A percentile compares a stretch with the other conserved stretches of the same genome.
Evolutionary conservation across 768 basidiomycete genomes (phyloP).

Genomic region (Macrolepiota albuminosa): DNA sequence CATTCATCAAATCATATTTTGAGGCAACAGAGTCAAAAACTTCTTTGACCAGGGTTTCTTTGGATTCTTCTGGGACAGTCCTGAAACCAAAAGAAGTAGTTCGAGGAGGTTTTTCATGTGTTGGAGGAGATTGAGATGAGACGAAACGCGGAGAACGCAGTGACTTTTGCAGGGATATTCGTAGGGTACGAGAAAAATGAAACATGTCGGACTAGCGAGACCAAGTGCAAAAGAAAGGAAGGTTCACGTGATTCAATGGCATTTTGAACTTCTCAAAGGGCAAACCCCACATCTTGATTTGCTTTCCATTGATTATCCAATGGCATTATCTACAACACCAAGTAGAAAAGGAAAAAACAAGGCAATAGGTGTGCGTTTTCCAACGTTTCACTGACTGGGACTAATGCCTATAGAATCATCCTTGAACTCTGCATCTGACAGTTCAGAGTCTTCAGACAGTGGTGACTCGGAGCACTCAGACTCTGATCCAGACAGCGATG

Average conservation of each 20-base stretch:
- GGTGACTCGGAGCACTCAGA: constrained; percentile 32
- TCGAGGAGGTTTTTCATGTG: constrained; percentile 19
- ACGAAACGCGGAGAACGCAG: constrained; percentile 6
- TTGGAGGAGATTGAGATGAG: constrained; percentile 18
- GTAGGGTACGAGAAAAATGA: constrained; percentile 6
- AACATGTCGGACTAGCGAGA: constrained; percentile 3
- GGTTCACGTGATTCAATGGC: constrained; percentile 15
- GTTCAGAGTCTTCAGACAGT: constrained; percentile 21
- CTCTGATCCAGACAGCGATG: constrained; percentile 39
- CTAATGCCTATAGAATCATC: constrained; percentile 1
- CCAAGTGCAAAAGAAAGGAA: not conserved
- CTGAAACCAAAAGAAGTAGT: constrained; percentile 93
- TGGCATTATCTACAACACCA: constrained; percentile 11
- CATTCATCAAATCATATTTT: constrained; percentile 98
- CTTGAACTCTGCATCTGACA: constrained; percentile 22
- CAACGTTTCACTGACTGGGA: no score
- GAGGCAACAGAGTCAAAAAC: constrained; percentile 97
- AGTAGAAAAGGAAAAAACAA: constrained; percentile 47
- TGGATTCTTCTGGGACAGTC: constrained; percentile 79
- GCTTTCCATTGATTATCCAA: constrained; percentile 1
- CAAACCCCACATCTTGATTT: not conserved
- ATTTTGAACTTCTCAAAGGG: not conserved
- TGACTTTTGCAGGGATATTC: constrained; percentile 4
- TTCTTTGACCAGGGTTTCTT: constrained; percentile 85
- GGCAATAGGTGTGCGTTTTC: constrained; percentile 26